These are phyloP conservation scores for Ruellia speciosa DNA, from an alignment of 305 asterid species.

Conservation along the genomic window DNA sequence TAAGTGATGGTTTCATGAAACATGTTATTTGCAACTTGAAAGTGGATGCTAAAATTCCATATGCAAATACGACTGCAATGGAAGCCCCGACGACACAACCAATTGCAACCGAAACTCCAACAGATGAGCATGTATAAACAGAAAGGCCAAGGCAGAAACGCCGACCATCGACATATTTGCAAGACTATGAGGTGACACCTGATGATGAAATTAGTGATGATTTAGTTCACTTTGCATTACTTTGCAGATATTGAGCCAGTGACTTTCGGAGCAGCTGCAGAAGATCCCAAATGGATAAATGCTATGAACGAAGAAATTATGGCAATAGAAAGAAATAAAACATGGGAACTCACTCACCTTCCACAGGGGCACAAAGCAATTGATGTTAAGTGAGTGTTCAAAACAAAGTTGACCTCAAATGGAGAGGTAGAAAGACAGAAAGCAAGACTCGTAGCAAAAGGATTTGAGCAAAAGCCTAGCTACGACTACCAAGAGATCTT, in stretches of 20 bases:
- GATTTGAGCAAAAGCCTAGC: too few species aligned
- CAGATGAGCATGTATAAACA: background rate
- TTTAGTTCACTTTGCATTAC: constrained; percentile 6
- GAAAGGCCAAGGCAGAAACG: constrained; percentile 3
- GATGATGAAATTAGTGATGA: constrained; percentile 5
- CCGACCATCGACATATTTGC: background rate
- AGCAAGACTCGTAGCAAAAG: too few species aligned
- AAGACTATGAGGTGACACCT: constrained; percentile 12
- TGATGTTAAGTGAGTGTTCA: constrained; percentile 9
- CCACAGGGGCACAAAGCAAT: constrained; percentile 3
- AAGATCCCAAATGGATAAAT: too few species aligned
- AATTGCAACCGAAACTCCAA: too few species aligned
- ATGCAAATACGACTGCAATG: too few species aligned
- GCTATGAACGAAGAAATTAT: too few species aligned
- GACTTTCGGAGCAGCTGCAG: constrained; percentile 1
- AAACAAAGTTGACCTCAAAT: background rate
- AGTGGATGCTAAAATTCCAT: background rate
- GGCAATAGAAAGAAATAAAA: constrained; percentile 5
- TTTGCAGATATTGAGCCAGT: constrained; percentile 8
- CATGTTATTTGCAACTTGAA: background rate
- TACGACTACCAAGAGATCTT: constrained; percentile 14
- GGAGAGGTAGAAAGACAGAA: constrained; percentile 5
- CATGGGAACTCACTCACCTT: constrained; percentile 4
- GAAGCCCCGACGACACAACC: too few species aligned
- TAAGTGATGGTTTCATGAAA: background rate